These are phyloP conservation scores for Phytophthora pinifolia DNA, from an alignment of 352 stramenopile genomes.

Conservation along the genomic window DNA sequence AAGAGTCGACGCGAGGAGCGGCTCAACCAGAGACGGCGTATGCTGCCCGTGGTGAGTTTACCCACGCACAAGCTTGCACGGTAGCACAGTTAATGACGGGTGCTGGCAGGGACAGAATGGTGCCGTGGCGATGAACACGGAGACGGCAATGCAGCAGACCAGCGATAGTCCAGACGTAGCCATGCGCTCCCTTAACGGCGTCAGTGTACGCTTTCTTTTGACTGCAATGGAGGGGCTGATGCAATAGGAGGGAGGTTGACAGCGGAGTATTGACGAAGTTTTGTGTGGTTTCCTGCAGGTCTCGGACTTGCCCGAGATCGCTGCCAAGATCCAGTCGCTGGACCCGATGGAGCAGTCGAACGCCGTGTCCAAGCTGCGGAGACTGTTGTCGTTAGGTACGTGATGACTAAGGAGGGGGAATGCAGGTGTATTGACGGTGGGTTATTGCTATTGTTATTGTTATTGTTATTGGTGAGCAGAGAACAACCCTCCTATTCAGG, in stretches of 20 bases:
- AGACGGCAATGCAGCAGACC: constrained; percentile 8
- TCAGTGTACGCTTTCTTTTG: constrained; percentile 34
- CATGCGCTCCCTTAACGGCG: constrained; percentile 33
- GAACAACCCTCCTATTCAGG: constrained; percentile 97
- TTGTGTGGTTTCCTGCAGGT: constrained; percentile 47
- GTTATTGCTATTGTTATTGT: background rate
- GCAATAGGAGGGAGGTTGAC: background rate
- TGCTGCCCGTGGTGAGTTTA: constrained; percentile 38
- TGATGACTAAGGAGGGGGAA: background rate
- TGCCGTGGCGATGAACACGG: background rate
- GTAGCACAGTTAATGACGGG: too few relatives aligned
- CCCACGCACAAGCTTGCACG: constrained; percentile 1
- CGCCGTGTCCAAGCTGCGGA: constrained; percentile 95
- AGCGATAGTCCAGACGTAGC: constrained; percentile 13
- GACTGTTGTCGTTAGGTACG: constrained; percentile 95
- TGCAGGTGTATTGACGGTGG: too few relatives aligned
- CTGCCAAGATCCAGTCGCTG: constrained; percentile 93
- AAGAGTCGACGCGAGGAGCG: constrained; percentile 86
- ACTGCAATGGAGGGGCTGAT: background rate
- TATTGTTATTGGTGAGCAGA: constrained; percentile 63
- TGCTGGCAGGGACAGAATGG: constrained; percentile 12
- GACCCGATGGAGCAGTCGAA: constrained; percentile 93
- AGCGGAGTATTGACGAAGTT: constrained; percentile 1
- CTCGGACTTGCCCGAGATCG: constrained; percentile 94
- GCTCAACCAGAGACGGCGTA: constrained; percentile 82